Base-by-base conservation (phyloP, 2,329 filamentous ascomycete genomes). In the Plenodomus biglobosus region DNA sequence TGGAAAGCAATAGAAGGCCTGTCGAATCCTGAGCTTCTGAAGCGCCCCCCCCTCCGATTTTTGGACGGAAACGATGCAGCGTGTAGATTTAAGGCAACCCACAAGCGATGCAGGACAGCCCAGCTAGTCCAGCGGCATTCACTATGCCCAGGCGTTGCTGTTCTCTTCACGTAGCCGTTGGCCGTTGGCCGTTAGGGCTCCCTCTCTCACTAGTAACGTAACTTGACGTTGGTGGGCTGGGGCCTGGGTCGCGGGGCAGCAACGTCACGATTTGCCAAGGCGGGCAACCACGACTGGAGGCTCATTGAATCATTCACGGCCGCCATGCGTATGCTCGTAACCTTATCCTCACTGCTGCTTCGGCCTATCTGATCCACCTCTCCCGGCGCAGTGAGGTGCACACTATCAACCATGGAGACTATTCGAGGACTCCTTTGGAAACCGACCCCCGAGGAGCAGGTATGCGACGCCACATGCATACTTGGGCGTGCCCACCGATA, bases 371-470 rank as follows among this genome's bases (percentile, higher is more conserved):
- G 27, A 3, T 15, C 27, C 27, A 7, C 27, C 27, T 3, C 27
- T 3, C 8, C 27, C 27, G 15, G 27, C 13, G 6, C 3, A 3
- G 27, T 32, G 27, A 3, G 8, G 27, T 32, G 27, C 27, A 45
- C 42, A 7, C 22, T 34, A 46, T 44, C 22, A 53, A 48, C 61
- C 66, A 97, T 97, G 94, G 90, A 97, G 78, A 83, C 88, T 37
- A 80, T 97, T 70, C 90, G 85, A 73, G 80, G 86, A 50, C 85
- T 96, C 65, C 92, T 97, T 75, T 90, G 85, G 73, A 92, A 90
- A 75, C 92, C 94, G 32, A 92, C 95, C 69, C 94, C 94, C 38
- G 88, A 95, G 73, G 88, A 87, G 55, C 92, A 99, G 81, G 92
- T 96, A 78, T 59, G 79, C 45, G 8, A 24, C 30, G 21, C 40